phyloP scores from a whole-genome alignment of 192 early-diverging fungal species.

The Pilaira anomala region DNA sequence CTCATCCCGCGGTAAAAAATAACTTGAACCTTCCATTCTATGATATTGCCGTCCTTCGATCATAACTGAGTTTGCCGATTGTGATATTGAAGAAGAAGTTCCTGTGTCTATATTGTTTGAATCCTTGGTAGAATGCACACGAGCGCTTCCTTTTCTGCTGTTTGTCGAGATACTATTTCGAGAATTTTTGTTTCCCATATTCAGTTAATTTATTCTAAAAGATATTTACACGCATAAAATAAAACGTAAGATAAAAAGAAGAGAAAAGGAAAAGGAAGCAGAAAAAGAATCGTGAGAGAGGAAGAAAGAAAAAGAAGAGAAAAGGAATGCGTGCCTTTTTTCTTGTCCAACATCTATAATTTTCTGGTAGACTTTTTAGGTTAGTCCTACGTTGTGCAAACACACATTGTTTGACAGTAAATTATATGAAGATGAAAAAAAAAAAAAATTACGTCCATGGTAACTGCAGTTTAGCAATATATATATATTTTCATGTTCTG shows the following conservation, averaged over 20 bases:
- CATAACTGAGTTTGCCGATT: constrained; percentile 6
- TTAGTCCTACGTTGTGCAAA: not conserved
- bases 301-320: constrained; percentile 3
- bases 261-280: constrained; percentile 11
- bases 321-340: constrained; percentile 5
- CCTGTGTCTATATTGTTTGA: constrained; percentile 7
- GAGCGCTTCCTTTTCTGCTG: not conserved
- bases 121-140: not conserved
- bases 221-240: not conserved
- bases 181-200: not conserved
- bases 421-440: no score
- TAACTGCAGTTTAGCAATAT: no score
- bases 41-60: constrained; percentile 31
- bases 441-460: no score
- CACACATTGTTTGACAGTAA: no score
- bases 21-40: constrained; percentile 25
- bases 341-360: not conserved
- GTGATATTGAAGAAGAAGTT: not conserved
- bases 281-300: not conserved
- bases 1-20: constrained; percentile 35
- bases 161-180: not conserved
- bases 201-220: not conserved
- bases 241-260: not conserved
- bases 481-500: no score
- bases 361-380: not conserved